Evolutionary conservation across 2,329 filamentous ascomycete genomes (phyloP), one percentile per base, ranked within the genome.

Genomic region (Talaromyces sp.): DNA sequence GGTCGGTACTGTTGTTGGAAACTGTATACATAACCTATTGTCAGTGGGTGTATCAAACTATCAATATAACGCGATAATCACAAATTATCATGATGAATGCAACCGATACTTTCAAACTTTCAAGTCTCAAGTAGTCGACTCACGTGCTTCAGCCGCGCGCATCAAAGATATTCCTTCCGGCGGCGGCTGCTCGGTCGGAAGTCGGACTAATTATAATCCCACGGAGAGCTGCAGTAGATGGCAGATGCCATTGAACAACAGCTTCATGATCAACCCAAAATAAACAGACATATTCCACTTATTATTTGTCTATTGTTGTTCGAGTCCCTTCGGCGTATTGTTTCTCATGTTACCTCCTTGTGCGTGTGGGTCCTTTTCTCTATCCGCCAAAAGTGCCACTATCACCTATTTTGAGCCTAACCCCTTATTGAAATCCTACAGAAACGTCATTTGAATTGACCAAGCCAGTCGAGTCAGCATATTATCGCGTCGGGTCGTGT

Each of bases 331-430:
- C 19, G n/a, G 10, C 28, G 53, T n/a, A 28, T 46, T 46, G 33
- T 37, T 15, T 40, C 13, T 40, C 51, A 21, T 52, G 51, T 46
- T 10, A 19, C n/a, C n/a, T 36, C 17, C 7, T 25, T 22, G 22
- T 33, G 17, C 48, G 7, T 50, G 54, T 56, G 45, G 45, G 54
- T 56, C 45, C 45, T 31, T 11, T 10, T 39, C 19, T 36, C 22
- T 39, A 22, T 52, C 48, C 48, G 48, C 19, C 48, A 17, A 39
- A 21, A 35, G 37, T 43, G 37, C 43, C 43, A 40, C 41, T 56
- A 48, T 56, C 25, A 25, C 31, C 45, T 48, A 56, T 56, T 56
- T 56, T 41, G 54, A 56, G 31, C 33, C 54, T 56, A 56, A 56
- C 48, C 54, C 54, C 45, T 48, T 56, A 39, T 56, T 21, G 22